Base-by-base conservation (phyloP, 2,329 filamentous ascomycete species). In the Diaporthe longicolla region DNA sequence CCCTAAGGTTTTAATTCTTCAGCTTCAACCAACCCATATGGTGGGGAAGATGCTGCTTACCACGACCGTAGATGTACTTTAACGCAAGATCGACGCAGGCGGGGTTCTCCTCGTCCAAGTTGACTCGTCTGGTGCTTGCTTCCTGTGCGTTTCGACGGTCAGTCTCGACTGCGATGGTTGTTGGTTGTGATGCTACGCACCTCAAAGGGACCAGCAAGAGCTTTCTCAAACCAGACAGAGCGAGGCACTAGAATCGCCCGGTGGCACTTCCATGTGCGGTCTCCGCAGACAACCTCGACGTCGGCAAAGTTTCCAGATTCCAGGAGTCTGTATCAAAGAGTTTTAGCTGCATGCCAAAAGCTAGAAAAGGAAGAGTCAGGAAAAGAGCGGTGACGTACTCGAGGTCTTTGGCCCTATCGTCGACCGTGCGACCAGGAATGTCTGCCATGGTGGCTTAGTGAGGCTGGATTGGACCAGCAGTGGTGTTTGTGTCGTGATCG, bases 251-350 rank as follows among this genome's bases (percentile, higher is more conserved):
- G 32, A 17, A 73, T 61, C 4, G 71, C 61, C 9, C 52, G 32
- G 29, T 73, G 71, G n/a, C 71, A 73, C 13, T 58, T 54, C 19
- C 55, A 73, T 11, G 13, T 8, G 19, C 40, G 37, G 7, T 58
- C 24, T 1, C 32, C 43, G 24, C 61, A 69, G 40, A 21, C 10
- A 40, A 69, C 4, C 3, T 26, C 29, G 54, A 69, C 15, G 54
- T 73, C 71, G 29, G 71, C 26, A n/a, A 65, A 54, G 3, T 45
- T 50, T 11, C 70, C 70, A 24, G 58, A 45, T 15, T 52, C n/a
- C 26, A 72, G 37, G 21, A 55, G 52, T 8, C 52, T 55, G 13
- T 6, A 19, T 9, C 19, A 9, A 9, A 6, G 0, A 32, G 17
- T 11, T 37, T 72, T 40, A 72, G 58, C 4, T 40, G 21, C 5